These are phyloP conservation scores for Rhizopogon salebrosus DNA, from an alignment of 768 basidiomycete genomes.

Conservation along the genomic window DNA sequence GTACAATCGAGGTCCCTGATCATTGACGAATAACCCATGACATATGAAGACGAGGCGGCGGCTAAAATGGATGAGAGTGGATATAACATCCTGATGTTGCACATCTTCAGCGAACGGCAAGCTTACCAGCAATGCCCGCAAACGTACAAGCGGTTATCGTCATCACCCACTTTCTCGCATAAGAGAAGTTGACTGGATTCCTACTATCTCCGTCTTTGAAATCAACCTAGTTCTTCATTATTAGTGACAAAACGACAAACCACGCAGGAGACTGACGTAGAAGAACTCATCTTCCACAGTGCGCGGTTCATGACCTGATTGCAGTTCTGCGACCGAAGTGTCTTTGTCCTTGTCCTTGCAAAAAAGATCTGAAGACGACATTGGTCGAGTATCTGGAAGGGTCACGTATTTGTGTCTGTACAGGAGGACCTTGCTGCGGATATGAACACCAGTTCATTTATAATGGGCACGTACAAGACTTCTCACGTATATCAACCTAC, in stretches of 20 bases:
- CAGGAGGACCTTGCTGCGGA: too few relatives aligned
- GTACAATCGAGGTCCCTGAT: slow-evolving; percentile 39
- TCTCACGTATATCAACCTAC: too few relatives aligned
- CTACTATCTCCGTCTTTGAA: slow-evolving; percentile 33
- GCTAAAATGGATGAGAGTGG: slow-evolving; percentile 29
- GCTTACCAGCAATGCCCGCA: slow-evolving; percentile 27
- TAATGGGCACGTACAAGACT: too few relatives aligned
- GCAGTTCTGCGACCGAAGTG: too few relatives aligned
- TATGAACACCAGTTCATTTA: too few relatives aligned
- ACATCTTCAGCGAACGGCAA: background rate
- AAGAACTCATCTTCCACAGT: slow-evolving; percentile 2
- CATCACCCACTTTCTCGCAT: slow-evolving; percentile 37
- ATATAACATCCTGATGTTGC: background rate
- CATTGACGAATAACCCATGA: slow-evolving; percentile 56
- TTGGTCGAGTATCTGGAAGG: too few relatives aligned
- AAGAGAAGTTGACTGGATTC: slow-evolving; percentile 36
- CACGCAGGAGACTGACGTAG: slow-evolving; percentile 6
- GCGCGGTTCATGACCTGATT: background rate
- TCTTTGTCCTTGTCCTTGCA: background rate
- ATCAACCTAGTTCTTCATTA: slow-evolving; percentile 29
- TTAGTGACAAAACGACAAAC: background rate
- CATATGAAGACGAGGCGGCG: slow-evolving; percentile 46
- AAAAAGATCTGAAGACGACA: too few relatives aligned
- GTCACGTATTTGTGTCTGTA: too few relatives aligned
- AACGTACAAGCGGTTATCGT: slow-evolving; percentile 30